A percentile compares a stretch with the other conserved stretches of the same genome.
These are phyloP conservation scores for Xanthoconium separans DNA, from an alignment of 1,284 basidiomycete species.

Conservation along the genomic window DNA sequence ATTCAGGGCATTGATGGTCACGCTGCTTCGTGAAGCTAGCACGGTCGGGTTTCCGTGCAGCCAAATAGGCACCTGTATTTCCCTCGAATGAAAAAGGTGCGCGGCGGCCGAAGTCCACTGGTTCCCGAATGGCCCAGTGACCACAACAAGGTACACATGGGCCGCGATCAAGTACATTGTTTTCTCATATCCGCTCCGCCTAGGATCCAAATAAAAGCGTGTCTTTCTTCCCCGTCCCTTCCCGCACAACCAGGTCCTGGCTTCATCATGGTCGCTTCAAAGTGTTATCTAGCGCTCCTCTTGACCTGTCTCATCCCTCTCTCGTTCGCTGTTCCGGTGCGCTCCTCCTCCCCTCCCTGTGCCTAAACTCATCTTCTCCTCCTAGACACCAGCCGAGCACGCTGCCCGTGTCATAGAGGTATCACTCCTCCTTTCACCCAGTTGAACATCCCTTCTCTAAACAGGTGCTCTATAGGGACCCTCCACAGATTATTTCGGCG, in stretches of 20 bases:
- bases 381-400: slow-evolving; percentile 14
- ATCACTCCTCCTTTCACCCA: neutral
- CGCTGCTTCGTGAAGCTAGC: slow-evolving; percentile 14
- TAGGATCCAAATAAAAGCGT: slow-evolving; percentile 24
- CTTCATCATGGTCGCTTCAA: slow-evolving; percentile 20
- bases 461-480: slow-evolving; percentile 11
- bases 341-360: neutral
- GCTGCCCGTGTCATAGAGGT: slow-evolving; percentile 14
- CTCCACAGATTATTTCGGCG: slow-evolving; percentile 19
- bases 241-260: slow-evolving; percentile 1
- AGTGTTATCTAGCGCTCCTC: slow-evolving; percentile 23
- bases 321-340: slow-evolving; percentile 26
- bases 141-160: slow-evolving; percentile 18
- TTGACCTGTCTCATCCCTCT: slow-evolving; percentile 21
- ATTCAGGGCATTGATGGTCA: neutral
- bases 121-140: slow-evolving; percentile 25
- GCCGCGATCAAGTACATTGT: slow-evolving; percentile 17
- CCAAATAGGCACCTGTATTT: slow-evolving; percentile 24
- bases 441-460: slow-evolving; percentile 4
- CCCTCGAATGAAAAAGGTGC: slow-evolving; percentile 17
- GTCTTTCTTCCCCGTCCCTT: neutral
- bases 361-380: neutral
- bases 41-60: slow-evolving; percentile 6
- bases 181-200: slow-evolving; percentile 24
- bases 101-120: slow-evolving; percentile 24